Conservation (phyloP, 2,329 filamentous ascomycete genomes). For the Ceratocystis harringtonii region DNA sequence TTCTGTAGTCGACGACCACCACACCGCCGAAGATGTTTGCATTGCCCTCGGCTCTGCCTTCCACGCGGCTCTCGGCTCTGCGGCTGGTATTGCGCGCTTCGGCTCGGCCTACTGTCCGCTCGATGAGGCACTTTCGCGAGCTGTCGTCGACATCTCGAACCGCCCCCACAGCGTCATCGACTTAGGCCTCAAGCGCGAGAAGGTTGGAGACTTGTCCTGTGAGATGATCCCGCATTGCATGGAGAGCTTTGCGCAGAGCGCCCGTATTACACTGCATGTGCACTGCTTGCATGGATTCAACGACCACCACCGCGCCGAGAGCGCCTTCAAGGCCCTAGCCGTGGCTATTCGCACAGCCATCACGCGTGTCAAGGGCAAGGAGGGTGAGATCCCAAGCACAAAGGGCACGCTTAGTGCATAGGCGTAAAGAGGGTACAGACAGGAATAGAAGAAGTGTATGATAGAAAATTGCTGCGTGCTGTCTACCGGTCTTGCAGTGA, state of each 20-base stretch:
- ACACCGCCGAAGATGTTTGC: conserved; percentile 91
- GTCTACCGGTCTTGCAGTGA: not conserved
- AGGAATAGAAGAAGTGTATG: not conserved
- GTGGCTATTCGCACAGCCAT: conserved; percentile 71
- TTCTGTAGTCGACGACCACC: conserved; percentile 78
- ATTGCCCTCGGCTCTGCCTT: conserved; percentile 82
- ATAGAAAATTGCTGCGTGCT: not conserved
- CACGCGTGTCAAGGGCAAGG: conserved; percentile 57
- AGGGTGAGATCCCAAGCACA: conserved; percentile 88
- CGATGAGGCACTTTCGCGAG: conserved; percentile 85
- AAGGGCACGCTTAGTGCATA: conserved; percentile 71
- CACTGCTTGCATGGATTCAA: conserved; percentile 83
- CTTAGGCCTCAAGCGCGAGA: conserved; percentile 74
- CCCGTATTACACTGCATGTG: conserved; percentile 85
- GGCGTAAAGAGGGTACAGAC: not conserved
- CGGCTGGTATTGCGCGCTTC: conserved; percentile 74
- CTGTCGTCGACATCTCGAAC: conserved; percentile 89
- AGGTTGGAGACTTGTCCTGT: conserved; percentile 79
- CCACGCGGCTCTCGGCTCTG: conserved; percentile 60
- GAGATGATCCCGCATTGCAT: conserved; percentile 98
- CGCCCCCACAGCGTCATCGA: conserved; percentile 75
- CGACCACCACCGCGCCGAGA: conserved; percentile 92
- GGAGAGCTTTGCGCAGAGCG: conserved; percentile 83
- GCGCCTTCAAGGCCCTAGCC: conserved; percentile 90
- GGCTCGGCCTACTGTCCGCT: conserved; percentile 85